Evolutionary conservation across 345 rosid genomes (phyloP).

Genomic region (Crucihimalaya himalaica): DNA sequence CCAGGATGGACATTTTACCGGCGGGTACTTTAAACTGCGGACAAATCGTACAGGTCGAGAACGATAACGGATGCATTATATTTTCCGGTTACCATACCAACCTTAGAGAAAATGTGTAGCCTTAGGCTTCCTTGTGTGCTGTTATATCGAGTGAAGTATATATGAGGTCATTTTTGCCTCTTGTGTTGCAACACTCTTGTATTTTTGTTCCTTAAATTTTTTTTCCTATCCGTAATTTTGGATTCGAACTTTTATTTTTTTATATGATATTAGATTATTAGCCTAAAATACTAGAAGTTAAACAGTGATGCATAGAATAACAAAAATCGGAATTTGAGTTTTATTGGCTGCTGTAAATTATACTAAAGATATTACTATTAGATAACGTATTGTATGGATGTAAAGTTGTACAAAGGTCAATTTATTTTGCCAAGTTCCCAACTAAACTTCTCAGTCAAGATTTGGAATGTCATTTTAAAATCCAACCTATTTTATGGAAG

Average conservation of each 20-base stretch:
- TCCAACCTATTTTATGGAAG: neutral
- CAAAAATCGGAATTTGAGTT: neutral
- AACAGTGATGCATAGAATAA: neutral
- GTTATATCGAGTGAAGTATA: conserved; percentile 20
- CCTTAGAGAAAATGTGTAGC: conserved; percentile 26
- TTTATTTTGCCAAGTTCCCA: too few species aligned
- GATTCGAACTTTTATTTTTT: neutral
- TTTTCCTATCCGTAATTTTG: conserved; percentile 10
- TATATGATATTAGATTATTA: too few species aligned
- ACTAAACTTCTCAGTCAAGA: too few species aligned
- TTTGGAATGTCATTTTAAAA: neutral
- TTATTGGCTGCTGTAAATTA: neutral
- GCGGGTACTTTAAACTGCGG: neutral
- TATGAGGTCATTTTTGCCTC: neutral
- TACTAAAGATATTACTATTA: too few species aligned
- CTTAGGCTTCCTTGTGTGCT: conserved; percentile 16
- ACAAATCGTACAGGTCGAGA: conserved; percentile 14
- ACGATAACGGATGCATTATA: neutral
- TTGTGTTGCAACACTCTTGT: conserved; percentile 22
- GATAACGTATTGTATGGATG: neutral
- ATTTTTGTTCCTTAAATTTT: conserved; percentile 21
- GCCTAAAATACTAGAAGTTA: too few species aligned
- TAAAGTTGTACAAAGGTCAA: neutral
- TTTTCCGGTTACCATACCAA: neutral
- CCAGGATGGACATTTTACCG: neutral